Evolutionary conservation across 179 eudicot genomes (phyloP).

Genomic region (Monotropa hypopitys): DNA sequence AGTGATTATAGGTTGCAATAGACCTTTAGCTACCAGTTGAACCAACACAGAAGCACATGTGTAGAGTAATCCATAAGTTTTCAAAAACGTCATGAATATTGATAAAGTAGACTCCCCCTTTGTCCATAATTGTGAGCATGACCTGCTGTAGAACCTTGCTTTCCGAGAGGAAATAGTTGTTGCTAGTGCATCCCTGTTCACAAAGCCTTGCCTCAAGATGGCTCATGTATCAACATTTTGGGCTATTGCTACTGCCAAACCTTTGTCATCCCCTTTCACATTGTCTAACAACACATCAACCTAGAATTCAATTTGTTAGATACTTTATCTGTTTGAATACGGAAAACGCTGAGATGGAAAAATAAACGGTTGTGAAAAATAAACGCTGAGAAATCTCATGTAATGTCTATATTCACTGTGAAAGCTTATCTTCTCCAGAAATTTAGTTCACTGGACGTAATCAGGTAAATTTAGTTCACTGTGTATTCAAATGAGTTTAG

Average conservation of each 20-base stretch:
- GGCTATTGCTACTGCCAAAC: constrained; percentile 96
- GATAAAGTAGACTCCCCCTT: constrained; percentile 95
- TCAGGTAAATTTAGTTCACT: too few species aligned
- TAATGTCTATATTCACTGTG: too few species aligned
- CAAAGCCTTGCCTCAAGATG: constrained; percentile 92
- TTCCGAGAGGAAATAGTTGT: constrained; percentile 66
- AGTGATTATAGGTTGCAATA: constrained; percentile 38
- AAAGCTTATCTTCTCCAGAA: too few species aligned
- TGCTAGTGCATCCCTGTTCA: constrained; percentile 71
- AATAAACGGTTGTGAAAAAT: too few species aligned
- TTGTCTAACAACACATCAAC: constrained; percentile 62
- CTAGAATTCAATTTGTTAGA: constrained; percentile 30
- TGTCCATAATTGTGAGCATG: constrained; percentile 73
- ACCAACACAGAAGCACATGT: too few species aligned
- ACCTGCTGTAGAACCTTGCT: constrained; percentile 92
- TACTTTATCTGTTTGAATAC: not conserved
- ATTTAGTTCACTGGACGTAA: too few species aligned
- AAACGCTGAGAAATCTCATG: too few species aligned
- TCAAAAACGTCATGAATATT: constrained; percentile 61
- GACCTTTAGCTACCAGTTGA: constrained; percentile 34
- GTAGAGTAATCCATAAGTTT: too few species aligned
- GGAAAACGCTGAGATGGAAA: not conserved
- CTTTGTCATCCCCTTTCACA: constrained; percentile 96
- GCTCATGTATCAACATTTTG: constrained; percentile 93
- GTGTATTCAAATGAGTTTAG: too few species aligned